Evolutionary conservation across 2,329 filamentous ascomycete species (phyloP).

Genomic region (Furcasterigmium furcatum): DNA sequence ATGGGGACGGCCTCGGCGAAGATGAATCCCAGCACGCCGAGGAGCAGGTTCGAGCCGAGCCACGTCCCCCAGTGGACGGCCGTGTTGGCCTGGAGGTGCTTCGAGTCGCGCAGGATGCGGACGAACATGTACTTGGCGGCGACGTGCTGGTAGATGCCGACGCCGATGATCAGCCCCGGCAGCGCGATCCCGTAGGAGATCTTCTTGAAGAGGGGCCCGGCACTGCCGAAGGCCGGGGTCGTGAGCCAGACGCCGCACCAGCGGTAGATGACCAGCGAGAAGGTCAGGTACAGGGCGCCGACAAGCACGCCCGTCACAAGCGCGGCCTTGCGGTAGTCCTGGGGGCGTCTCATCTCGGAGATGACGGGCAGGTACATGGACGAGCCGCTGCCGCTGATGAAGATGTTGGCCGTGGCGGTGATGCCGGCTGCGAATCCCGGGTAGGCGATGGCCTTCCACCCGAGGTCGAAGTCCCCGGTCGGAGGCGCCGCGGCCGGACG

Average conservation of each 20-base stretch:
- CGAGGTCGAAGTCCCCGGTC: conserved; percentile 27
- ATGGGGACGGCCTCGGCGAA: conserved; percentile 46
- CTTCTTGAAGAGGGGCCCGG: conserved; percentile 42
- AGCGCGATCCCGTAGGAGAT: conserved; percentile 47
- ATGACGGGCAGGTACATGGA: conserved; percentile 54
- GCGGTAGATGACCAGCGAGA: conserved; percentile 46
- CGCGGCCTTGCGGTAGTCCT: conserved; percentile 48
- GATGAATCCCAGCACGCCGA: conserved; percentile 40
- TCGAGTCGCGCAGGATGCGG: conserved; percentile 39
- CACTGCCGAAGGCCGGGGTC: conserved; percentile 44
- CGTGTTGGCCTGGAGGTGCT: conserved; percentile 45
- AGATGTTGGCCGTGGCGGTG: conserved; percentile 42
- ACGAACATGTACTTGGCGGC: conserved; percentile 49
- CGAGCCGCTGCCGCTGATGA: conserved; percentile 45
- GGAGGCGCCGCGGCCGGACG: conserved; percentile 39
- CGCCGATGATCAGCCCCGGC: conserved; percentile 47
- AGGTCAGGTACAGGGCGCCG: conserved; percentile 46
- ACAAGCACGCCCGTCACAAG: conserved; percentile 46
- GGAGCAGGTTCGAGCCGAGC: conserved; percentile 39
- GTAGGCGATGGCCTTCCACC: conserved; percentile 26
- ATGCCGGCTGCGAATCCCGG: conserved; percentile 26
- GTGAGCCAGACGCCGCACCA: conserved; percentile 42
- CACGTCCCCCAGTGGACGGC: conserved; percentile 42
- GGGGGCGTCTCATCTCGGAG: conserved; percentile 47
- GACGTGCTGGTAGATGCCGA: conserved; percentile 45